A percentile compares a stretch with the other conserved stretches of the same genome.
Conservation (phyloP, 176 grass and related monocot genomes). For the Carex parvula region DNA sequence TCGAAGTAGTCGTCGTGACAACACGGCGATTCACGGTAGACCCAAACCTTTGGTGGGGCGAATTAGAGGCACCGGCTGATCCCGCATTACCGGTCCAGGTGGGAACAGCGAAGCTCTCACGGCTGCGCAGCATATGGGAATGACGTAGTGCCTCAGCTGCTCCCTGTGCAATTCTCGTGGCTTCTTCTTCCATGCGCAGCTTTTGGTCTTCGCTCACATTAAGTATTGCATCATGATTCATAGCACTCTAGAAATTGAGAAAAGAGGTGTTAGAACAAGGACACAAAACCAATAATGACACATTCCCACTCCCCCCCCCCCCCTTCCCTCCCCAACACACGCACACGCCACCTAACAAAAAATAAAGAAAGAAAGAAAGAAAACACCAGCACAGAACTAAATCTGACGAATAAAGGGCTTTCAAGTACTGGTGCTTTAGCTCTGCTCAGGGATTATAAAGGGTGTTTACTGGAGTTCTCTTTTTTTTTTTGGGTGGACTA, state of each 20-base stretch:
- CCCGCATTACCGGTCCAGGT: conserved; percentile 85
- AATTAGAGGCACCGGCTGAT: conserved; percentile 60
- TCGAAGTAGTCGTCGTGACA: conserved; percentile 22
- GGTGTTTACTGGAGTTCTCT: not conserved
- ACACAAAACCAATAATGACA: not conserved
- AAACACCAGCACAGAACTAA: not conserved
- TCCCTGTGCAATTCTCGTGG: conserved; percentile 73
- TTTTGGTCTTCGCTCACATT: conserved; percentile 74
- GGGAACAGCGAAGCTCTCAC: conserved; percentile 66
- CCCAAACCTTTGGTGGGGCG: conserved; percentile 49
- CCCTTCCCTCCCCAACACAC: not conserved
- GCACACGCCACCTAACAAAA: not conserved
- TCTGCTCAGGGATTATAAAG: not conserved
- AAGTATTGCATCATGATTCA: conserved; percentile 93
- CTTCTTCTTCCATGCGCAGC: conserved; percentile 65
- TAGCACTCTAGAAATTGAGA: conserved; percentile 53
- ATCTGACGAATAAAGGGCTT: not conserved
- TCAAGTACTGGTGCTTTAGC: not conserved
- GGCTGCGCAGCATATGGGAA: conserved; percentile 62
- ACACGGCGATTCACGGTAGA: conserved; percentile 51
- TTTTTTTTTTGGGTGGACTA: not conserved
- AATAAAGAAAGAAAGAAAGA: not conserved
- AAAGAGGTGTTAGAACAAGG: conserved; percentile 6
- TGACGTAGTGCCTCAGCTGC: conserved; percentile 80
- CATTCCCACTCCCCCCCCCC: not conserved